Percentiles rank a stretch among this genome's conserved stretches.
Conservation (phyloP, 176 grass and related monocot species). For the Carex pumila region DNA sequence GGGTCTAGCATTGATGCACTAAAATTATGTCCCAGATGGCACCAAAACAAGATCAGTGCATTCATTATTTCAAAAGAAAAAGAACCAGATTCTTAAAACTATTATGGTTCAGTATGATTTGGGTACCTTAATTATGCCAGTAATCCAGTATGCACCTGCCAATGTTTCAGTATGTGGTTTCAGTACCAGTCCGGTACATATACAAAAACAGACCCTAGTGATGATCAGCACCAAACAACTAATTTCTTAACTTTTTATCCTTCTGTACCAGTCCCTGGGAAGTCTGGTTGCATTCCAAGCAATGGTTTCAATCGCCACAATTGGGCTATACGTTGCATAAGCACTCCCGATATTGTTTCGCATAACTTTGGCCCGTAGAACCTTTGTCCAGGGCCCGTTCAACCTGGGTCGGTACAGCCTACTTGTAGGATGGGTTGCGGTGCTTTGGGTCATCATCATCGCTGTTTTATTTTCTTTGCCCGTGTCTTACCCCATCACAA, state of each 20-base stretch:
- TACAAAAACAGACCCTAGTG: not conserved
- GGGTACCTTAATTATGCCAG: not conserved
- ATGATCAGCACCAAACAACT: not conserved
- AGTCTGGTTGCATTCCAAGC: constrained; percentile 97
- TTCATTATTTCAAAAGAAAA: not conserved
- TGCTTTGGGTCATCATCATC: constrained; percentile 94
- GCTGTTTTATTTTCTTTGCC: constrained; percentile 90
- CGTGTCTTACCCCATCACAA: constrained; percentile 65
- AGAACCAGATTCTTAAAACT: not conserved
- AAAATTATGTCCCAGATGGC: not conserved
- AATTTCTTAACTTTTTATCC: not conserved
- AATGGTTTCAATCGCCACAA: constrained; percentile 94
- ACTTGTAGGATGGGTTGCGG: constrained; percentile 59
- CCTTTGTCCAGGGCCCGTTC: constrained; percentile 64
- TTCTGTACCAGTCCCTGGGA: constrained; percentile 56
- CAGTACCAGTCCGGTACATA: not conserved
- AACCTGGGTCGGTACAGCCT: constrained; percentile 68
- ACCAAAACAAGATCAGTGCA: not conserved
- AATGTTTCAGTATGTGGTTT: not conserved
- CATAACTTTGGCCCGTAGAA: constrained; percentile 63
- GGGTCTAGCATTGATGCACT: not conserved
- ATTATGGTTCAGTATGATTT: not conserved
- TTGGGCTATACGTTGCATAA: constrained; percentile 82
- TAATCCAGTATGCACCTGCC: too few relatives aligned
- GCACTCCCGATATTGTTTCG: constrained; percentile 82